Evolutionary conservation across 352 stramenopile genomes (phyloP).

Genomic region (Thraustotheca clavata): DNA sequence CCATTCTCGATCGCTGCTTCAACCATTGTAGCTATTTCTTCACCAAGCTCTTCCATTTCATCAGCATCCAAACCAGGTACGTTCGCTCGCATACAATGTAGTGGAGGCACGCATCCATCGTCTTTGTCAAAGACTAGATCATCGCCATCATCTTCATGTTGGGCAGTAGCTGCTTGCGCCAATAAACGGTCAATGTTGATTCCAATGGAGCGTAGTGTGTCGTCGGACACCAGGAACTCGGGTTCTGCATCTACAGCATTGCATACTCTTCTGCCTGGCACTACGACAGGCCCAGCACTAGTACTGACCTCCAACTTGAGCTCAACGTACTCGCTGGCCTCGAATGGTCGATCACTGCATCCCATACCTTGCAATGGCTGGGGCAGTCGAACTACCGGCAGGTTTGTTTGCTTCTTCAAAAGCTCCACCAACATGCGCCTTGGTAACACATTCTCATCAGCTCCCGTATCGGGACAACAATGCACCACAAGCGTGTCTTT

Average conservation of each 20-base stretch:
- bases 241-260: background rate
- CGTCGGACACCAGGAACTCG: background rate
- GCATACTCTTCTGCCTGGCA: background rate
- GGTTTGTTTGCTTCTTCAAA: no score
- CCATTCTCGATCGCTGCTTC: background rate
- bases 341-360: background rate
- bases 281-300: background rate
- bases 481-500: no score
- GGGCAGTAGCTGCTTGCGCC: background rate
- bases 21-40: background rate
- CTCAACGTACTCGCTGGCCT: background rate
- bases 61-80: background rate
- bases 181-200: background rate
- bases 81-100: background rate
- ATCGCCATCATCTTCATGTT: background rate
- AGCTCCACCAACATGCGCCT: no score
- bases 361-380: no score
- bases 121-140: background rate
- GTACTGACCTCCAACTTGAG: background rate
- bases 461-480: no score
- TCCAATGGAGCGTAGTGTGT: background rate
- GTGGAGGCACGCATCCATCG: background rate
- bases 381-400: no score
- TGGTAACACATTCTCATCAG: no score
- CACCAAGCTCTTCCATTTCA: background rate